These are phyloP conservation scores for Uronychia setigera DNA, from an alignment of 73 alveolate species.

Conservation along the genomic window DNA sequence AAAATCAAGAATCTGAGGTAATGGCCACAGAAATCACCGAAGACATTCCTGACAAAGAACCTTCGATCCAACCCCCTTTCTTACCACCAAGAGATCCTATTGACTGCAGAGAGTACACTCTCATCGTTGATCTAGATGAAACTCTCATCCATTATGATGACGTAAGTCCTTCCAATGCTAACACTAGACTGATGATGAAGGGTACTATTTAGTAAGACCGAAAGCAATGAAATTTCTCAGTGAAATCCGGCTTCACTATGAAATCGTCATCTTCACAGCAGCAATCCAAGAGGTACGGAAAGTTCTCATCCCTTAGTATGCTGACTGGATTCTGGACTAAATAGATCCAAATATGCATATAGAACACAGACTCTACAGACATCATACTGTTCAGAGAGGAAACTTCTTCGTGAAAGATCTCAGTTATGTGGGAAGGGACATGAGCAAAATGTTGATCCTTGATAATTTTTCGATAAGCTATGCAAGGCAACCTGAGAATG, in stretches of 20 bases:
- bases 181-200: conserved; percentile 91
- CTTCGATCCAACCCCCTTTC: background rate
- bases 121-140: background rate
- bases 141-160: background rate
- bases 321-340: conserved; percentile 62
- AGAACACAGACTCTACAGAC: conserved; percentile 51
- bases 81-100: background rate
- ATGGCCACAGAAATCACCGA: background rate
- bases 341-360: conserved; percentile 41
- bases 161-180: background rate
- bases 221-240: conserved; percentile 81
- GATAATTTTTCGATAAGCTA: conserved; percentile 26
- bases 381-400: conserved; percentile 51
- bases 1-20: background rate
- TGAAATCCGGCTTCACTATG: conserved; percentile 86
- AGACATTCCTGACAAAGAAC: background rate
- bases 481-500: conserved; percentile 77
- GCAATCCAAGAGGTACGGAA: conserved; percentile 49
- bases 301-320: conserved; percentile 24
- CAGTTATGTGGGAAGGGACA: conserved; percentile 46
- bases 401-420: conserved; percentile 44
- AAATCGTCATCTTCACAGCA: conserved; percentile 96
- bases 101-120: background rate
- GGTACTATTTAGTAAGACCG: conserved; percentile 93
- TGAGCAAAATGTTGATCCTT: conserved; percentile 38